phyloP scores from a whole-genome alignment of 2,329 filamentous ascomycete genomes.

The Lecanoromycetidae sp. region DNA sequence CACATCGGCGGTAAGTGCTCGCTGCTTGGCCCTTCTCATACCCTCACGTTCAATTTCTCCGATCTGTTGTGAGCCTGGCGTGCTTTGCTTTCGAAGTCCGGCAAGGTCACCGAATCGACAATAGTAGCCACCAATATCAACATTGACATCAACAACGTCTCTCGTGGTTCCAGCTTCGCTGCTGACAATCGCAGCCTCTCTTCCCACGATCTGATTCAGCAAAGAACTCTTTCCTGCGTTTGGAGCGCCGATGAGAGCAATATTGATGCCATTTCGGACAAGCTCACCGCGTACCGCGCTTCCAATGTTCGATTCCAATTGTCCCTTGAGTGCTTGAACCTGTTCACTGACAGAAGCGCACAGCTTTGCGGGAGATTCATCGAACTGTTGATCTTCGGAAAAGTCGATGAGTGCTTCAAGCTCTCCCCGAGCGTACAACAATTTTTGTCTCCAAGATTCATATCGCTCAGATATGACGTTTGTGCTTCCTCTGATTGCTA shows the following conservation, averaged over 20 bases:
- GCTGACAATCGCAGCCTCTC: conserved; percentile 92
- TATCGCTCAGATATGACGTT: conserved; percentile 62
- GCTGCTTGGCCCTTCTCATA: conserved; percentile 71
- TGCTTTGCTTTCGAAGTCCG: conserved; percentile 51
- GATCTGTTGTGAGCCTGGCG: conserved; percentile 30
- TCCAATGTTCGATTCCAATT: conserved; percentile 57
- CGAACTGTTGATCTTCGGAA: conserved; percentile 92
- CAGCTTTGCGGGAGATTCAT: conserved; percentile 66
- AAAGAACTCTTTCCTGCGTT: conserved; percentile 93
- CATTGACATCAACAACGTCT: conserved; percentile 81
- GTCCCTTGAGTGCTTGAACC: conserved; percentile 47
- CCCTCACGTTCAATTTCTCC: conserved; percentile 78
- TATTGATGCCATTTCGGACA: conserved; percentile 68
- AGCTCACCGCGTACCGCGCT: conserved; percentile 76
- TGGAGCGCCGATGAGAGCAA: conserved; percentile 79
- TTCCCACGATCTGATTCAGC: conserved; percentile 77
- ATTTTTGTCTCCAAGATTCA: conserved; percentile 63
- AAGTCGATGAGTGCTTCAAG: conserved; percentile 96
- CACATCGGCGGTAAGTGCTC: conserved; percentile 72
- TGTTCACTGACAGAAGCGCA: conserved; percentile 56
- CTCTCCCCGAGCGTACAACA: conserved; percentile 76
- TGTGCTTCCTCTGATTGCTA: conserved; percentile 68
- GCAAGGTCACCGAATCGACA: conserved; percentile 95
- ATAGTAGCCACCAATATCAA: conserved; percentile 81
- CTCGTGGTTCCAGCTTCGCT: conserved; percentile 84